Evolutionary conservation across 2,329 filamentous ascomycete genomes (phyloP), one percentile per base, ranked within the genome.

Genomic region (Fusarium praegraminearum): DNA sequence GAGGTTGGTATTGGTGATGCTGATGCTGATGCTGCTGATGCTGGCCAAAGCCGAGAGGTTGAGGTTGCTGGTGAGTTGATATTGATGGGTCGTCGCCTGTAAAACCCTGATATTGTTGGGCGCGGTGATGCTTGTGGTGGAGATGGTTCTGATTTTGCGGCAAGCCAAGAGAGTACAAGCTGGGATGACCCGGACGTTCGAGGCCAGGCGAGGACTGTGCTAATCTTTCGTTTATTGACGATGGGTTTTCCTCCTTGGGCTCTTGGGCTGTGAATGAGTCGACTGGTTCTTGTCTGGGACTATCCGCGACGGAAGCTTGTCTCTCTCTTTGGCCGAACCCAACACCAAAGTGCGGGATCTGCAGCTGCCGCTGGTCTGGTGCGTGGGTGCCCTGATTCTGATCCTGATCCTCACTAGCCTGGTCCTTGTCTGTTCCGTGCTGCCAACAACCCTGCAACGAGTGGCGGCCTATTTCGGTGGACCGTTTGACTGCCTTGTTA

Each of bases 311-410:
- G 32, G 50, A 50, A 41, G 54, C 72, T 73, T 74, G 68, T 71
- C 65, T 69, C 44, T 62, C 72, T 73, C 62, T 58, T 57, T 65
- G 70, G 71, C 72, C 70, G 70, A 74, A 69, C 72, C 72, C 72
- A 73, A 74, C 60, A 62, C 61, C 63, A 58, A 52, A 54, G 50
- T 57, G 70, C 70, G 72, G 63, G 72, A 74, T 74, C 72, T 72
- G 72, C 72, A 65, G 63, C 55, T 65, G 68, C 55, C 57, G 65
- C 57, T 71, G 65, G 62, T 60, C 72, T 73, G 56, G 72, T 60
- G 63, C 69, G 67, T 72, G 63, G 71, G 64, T 65, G 68, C 73
- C 70, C 57, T 73, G 70, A 66, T 72, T 51, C 58, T 72, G 69
- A 45, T 62, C 44, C 50, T 71, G 71, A 45, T 57, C 69, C 69